Evolutionary conservation across 495 filamentous ascomycete genomes (phyloP).

Genomic region (Podospora didyma): DNA sequence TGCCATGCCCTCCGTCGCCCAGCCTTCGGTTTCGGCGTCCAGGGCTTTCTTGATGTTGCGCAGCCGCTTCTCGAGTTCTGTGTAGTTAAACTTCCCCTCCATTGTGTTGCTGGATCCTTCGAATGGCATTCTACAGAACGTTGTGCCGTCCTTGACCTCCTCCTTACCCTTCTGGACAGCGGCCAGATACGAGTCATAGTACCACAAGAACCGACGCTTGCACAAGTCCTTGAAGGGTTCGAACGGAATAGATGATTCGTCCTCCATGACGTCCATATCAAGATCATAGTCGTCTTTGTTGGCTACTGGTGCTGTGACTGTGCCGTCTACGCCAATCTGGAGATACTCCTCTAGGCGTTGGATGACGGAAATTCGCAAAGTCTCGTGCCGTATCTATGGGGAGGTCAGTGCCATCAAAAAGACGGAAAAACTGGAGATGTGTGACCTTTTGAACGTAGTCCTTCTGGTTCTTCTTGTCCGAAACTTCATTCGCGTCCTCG

Average conservation of each 20-base stretch:
- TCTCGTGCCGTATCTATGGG: constrained; percentile 82
- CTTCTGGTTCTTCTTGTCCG: constrained; percentile 70
- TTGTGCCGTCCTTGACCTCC: constrained; percentile 53
- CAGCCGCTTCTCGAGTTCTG: constrained; percentile 65
- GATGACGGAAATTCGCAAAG: constrained; percentile 79
- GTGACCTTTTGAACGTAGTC: constrained; percentile 82
- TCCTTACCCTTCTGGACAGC: constrained; percentile 61
- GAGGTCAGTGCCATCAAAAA: constrained; percentile 8
- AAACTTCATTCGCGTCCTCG: constrained; percentile 62
- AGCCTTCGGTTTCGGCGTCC: constrained; percentile 66
- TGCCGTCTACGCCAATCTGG: constrained; percentile 54
- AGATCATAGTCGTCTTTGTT: constrained; percentile 49
- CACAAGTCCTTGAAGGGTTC: constrained; percentile 85
- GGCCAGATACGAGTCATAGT: constrained; percentile 78
- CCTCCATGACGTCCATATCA: constrained; percentile 49
- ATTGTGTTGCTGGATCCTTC: constrained; percentile 76
- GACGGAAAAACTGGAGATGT: neutral
- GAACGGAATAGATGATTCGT: constrained; percentile 51
- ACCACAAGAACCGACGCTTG: constrained; percentile 94
- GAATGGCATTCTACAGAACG: constrained; percentile 79
- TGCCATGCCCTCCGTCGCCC: constrained; percentile 64
- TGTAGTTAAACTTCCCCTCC: constrained; percentile 84
- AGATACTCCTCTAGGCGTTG: constrained; percentile 79
- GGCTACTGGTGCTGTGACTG: constrained; percentile 27
- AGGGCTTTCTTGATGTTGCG: constrained; percentile 60